Evolutionary conservation across 352 stramenopile species (phyloP), one percentile per base, ranked within the genome.

Genomic region (Blastocystis sp.): DNA sequence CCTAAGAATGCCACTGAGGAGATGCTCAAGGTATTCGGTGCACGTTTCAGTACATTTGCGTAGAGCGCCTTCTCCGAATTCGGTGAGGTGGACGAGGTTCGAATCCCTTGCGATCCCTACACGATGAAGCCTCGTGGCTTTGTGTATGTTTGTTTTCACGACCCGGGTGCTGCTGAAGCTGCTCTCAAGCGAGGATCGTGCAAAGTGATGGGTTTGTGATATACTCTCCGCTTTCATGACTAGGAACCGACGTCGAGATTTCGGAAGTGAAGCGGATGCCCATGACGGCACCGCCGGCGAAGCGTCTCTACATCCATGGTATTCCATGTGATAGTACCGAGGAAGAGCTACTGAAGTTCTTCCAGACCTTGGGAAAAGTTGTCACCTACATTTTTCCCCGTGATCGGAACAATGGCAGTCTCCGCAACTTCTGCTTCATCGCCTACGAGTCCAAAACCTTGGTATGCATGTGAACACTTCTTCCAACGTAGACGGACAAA

Each of bases 391-490:
- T 78, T 61, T 78, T 78, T 40, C 67, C 67, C 2, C 46, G 49
- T n/a, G 67, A 78, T 78, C 27, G 49, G 18, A 78, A 78, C 46
- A 78, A 78, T 42, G 67, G 67, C 32, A 42, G 46, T 61, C 67
- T 78, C 3, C 42, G 67, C 24, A 78, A 78, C n/a, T 78, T 78
- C 27, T 78, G 67, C 51, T 78, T 78, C 38, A 78, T 78, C 57
- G 49, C 67, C 1, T 78, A 61, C 32, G 44, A 78, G 57, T 78
- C 67, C 9, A 16, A 40, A 21, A 46, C 21, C 14, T 40, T 78
- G 0, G 67, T 78, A 57, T 38, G 8, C 18, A 21, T 78, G n/a
- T 3, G 24, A 0, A 29, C 16, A 4, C 4, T 4, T 21, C 14
- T 24, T 78, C 40, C 24, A 11, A 27, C 3, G 24, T 78, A 78